A percentile compares a stretch with the other conserved stretches of the same genome.
Evolutionary conservation across 2,329 filamentous ascomycete genomes (phyloP).

Genomic region (Ambrosiella beaveri): DNA sequence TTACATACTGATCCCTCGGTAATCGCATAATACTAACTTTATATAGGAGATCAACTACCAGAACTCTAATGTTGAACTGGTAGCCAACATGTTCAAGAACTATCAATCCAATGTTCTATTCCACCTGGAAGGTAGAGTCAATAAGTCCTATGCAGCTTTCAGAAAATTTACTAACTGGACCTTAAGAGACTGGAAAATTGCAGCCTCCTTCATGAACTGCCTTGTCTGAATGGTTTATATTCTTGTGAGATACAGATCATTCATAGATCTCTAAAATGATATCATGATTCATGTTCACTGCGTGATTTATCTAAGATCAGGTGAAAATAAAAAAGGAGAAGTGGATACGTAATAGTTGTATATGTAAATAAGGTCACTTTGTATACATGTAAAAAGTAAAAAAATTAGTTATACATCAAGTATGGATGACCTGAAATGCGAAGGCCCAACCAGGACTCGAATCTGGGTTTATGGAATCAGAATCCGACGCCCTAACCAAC

Average conservation of each 20-base stretch:
- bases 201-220: conserved; percentile 52
- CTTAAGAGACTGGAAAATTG: conserved; percentile 60
- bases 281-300: too few relatives aligned
- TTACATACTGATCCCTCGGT: neutral
- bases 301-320: too few relatives aligned
- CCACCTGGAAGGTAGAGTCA: conserved; percentile 71
- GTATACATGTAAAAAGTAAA: neutral
- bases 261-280: too few relatives aligned
- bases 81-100: conserved; percentile 99
- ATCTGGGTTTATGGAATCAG: conserved; percentile 13
- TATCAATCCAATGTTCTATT: conserved; percentile 97
- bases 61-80: conserved; percentile 97
- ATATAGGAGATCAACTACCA: conserved; percentile 85
- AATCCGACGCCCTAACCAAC: conserved; percentile 13
- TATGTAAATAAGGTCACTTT: too few relatives aligned
- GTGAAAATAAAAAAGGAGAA: neutral
- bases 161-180: conserved; percentile 13
- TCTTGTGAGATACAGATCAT: neutral
- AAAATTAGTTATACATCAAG: too few relatives aligned
- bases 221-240: neutral
- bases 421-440: too few relatives aligned
- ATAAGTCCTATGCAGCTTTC: neutral
- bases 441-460: conserved; percentile 13
- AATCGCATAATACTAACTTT: neutral
- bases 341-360: neutral